phyloP scores from a whole-genome alignment of 1,284 basidiomycete species.

The Pseudozyma flocculosa region DNA sequence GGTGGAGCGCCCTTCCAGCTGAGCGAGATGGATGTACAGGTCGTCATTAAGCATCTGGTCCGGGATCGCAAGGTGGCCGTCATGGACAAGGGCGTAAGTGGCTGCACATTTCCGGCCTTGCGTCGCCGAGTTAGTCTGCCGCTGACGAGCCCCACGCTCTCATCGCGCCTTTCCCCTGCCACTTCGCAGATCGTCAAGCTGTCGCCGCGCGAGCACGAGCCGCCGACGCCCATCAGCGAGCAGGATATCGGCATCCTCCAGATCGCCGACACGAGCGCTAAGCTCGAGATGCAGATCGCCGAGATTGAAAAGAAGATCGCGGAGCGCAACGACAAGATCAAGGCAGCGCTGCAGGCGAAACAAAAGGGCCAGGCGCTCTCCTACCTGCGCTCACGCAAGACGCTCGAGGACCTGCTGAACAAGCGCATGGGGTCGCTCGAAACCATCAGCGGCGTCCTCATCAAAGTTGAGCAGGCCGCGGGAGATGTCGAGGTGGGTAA shows the following conservation, averaged over 20 bases:
- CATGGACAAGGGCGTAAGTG: slow-evolving; percentile 68
- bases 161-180: too few relatives aligned
- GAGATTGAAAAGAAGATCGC: slow-evolving; percentile 69
- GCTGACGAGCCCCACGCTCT: too few relatives aligned
- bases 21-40: slow-evolving; percentile 68
- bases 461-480: slow-evolving; percentile 81
- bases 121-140: too few relatives aligned
- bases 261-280: slow-evolving; percentile 68
- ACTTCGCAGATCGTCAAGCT: slow-evolving; percentile 41
- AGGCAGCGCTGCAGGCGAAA: slow-evolving; percentile 67
- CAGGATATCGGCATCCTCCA: slow-evolving; percentile 75
- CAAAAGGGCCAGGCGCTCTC: slow-evolving; percentile 73
- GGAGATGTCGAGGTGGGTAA: slow-evolving; percentile 76
- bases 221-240: slow-evolving; percentile 62
- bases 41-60: slow-evolving; percentile 74
- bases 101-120: too few relatives aligned
- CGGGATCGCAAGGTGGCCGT: slow-evolving; percentile 71
- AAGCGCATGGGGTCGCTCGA: slow-evolving; percentile 74
- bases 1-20: slow-evolving; percentile 15
- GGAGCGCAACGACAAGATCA: slow-evolving; percentile 67
- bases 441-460: slow-evolving; percentile 73
- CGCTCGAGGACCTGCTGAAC: slow-evolving; percentile 72
- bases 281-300: slow-evolving; percentile 70
- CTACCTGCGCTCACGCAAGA: slow-evolving; percentile 76
- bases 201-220: neutral